These are phyloP conservation scores for Kregervanrija fluxuum DNA, from an alignment of 805 yeast genomes.

Conservation along the genomic window DNA sequence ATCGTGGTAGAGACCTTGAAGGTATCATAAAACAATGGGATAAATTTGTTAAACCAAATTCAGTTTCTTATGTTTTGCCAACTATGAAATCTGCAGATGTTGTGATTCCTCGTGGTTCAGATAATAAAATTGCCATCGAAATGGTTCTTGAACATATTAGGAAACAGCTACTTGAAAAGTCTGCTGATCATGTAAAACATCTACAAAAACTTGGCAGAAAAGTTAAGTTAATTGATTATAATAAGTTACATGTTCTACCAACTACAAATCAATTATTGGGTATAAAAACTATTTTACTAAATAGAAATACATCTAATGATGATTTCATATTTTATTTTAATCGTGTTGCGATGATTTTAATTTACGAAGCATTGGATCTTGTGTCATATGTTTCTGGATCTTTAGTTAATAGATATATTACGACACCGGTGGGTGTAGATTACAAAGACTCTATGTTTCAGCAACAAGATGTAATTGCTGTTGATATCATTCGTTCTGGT, in stretches of 20 bases:
- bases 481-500: conserved; percentile 82
- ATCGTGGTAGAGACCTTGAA: conserved; percentile 75
- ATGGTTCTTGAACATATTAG: conserved; percentile 74
- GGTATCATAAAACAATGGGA: conserved; percentile 91
- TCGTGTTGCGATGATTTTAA: conserved; percentile 64
- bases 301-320: conserved; percentile 48
- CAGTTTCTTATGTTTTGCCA: conserved; percentile 66
- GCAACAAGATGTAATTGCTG: conserved; percentile 53
- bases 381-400: conserved; percentile 31
- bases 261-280: conserved; percentile 62
- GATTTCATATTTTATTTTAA: conserved; percentile 86
- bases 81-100: conserved; percentile 77
- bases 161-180: conserved; percentile 60
- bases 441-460: conserved; percentile 23
- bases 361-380: conserved; percentile 61
- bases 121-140: conserved; percentile 71
- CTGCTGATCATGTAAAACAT: conserved; percentile 58
- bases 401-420: conserved; percentile 8
- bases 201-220: conserved; percentile 49
- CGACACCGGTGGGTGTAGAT: conserved; percentile 35
- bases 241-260: conserved; percentile 34
- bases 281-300: conserved; percentile 62
- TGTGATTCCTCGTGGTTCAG: conserved; percentile 86
- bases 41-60: conserved; percentile 85
- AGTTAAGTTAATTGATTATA: conserved; percentile 24